Percentiles rank a stretch among this genome's conserved stretches.
Conservation (phyloP, 495 filamentous ascomycete species). For the Aspergillus nanangensis region DNA sequence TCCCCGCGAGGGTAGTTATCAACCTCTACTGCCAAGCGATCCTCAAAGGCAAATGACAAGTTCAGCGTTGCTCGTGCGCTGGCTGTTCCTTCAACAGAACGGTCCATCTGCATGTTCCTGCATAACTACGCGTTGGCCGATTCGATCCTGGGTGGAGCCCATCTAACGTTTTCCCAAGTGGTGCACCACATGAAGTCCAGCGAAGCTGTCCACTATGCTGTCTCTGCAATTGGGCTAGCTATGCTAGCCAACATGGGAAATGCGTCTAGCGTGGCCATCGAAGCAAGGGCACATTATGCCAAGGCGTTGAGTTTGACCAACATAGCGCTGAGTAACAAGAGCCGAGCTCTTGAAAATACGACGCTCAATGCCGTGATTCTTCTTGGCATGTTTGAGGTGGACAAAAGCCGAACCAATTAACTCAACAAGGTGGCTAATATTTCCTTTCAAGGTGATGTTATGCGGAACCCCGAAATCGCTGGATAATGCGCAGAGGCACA, state of each 20-base stretch:
- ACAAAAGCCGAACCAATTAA: too few relatives aligned
- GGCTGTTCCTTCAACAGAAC: background rate
- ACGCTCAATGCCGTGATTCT: constrained; percentile 5
- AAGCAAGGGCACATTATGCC: constrained; percentile 5
- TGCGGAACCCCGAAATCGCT: constrained; percentile 2
- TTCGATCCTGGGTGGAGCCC: background rate
- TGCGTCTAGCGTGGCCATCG: background rate
- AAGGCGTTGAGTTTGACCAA: constrained; percentile 3
- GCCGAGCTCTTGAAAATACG: background rate
- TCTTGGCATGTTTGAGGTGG: constrained; percentile 9
- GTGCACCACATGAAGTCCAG: background rate
- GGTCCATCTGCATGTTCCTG: constrained; percentile 5
- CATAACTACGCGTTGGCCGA: constrained; percentile 6
- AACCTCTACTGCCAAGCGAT: background rate
- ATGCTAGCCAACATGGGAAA: constrained; percentile 3
- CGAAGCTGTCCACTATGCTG: background rate
- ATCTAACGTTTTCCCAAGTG: constrained; percentile 5
- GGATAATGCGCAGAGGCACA: constrained; percentile 6
- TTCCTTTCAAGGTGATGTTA: background rate
- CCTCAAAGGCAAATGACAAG: background rate
- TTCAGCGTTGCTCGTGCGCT: background rate
- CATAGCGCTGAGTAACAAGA: background rate
- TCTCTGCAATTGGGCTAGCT: constrained; percentile 4
- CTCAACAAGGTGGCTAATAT: background rate
- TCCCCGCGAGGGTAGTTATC: background rate